These are phyloP conservation scores for Aspergillus funiculosus DNA, from an alignment of 495 filamentous ascomycete species.

Conservation along the genomic window DNA sequence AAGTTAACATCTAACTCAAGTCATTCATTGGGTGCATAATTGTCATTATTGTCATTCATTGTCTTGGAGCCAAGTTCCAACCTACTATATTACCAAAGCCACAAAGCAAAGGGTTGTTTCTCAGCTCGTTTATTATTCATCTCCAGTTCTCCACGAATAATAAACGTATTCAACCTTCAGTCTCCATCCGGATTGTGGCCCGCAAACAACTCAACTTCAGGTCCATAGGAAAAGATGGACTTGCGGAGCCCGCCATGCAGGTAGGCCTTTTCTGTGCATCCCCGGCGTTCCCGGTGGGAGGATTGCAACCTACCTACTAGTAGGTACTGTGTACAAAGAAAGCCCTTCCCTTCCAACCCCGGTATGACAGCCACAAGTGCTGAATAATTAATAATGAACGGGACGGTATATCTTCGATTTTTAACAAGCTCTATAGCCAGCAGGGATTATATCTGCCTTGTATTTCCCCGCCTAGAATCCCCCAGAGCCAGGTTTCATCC, in stretches of 20 bases:
- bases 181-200: conserved; percentile 1
- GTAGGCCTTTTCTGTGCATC: conserved; percentile 1
- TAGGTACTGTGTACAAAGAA: too few species aligned
- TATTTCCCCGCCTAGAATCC: conserved; percentile 13
- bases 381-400: background rate
- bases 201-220: too few species aligned
- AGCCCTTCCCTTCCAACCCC: too few species aligned
- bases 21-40: too few species aligned
- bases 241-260: conserved; percentile 9
- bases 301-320: background rate
- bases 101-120: too few species aligned
- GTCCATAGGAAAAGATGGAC: too few species aligned
- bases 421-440: conserved; percentile 6
- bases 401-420: conserved; percentile 2
- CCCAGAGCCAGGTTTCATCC: conserved; percentile 15
- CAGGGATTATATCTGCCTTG: too few species aligned
- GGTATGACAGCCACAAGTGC: too few species aligned
- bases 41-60: too few species aligned
- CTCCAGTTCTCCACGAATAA: conserved; percentile 13
- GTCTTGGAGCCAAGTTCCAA: too few species aligned
- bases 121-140: background rate
- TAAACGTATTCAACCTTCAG: background rate
- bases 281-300: conserved; percentile 3
- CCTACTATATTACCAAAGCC: too few species aligned
- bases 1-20: too few species aligned